Conservation (phyloP, 1,284 basidiomycete species). For the Pulchroboletus neoregius region DNA sequence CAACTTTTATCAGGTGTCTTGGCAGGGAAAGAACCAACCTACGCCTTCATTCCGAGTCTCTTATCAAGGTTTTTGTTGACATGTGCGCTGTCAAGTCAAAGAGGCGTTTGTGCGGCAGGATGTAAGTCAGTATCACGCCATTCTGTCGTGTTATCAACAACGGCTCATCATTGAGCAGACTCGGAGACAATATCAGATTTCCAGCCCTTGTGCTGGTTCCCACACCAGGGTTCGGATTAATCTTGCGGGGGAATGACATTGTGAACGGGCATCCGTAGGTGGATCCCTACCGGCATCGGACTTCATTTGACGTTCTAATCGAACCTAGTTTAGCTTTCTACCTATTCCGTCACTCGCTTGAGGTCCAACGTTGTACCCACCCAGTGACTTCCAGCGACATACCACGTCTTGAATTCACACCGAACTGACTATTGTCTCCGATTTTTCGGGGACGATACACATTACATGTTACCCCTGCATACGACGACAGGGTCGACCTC, state of each 20-base stretch:
- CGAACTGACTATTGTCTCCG: neutral
- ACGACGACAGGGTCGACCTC: neutral
- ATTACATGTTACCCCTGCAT: neutral
- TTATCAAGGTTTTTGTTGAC: constrained; percentile 1
- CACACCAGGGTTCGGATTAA: neutral
- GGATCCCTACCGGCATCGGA: too few relatives aligned
- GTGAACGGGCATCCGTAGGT: too few relatives aligned
- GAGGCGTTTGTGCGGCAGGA: constrained; percentile 12
- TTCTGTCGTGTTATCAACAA: neutral
- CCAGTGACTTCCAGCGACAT: neutral
- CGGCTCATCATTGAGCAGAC: neutral
- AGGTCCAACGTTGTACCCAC: neutral
- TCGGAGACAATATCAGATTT: neutral
- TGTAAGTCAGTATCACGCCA: constrained; percentile 1
- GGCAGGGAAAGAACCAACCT: neutral
- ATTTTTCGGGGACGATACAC: neutral
- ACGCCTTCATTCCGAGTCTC: neutral
- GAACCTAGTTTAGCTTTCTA: neutral
- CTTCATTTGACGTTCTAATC: neutral
- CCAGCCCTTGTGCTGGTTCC: neutral
- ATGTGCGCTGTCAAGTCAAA: neutral
- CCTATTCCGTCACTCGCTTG: neutral
- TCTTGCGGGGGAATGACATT: neutral
- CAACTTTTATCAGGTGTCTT: neutral
- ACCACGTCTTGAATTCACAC: too few relatives aligned